These are phyloP conservation scores for Termitomyces sp. DNA, from an alignment of 768 basidiomycete species.

Conservation along the genomic window DNA sequence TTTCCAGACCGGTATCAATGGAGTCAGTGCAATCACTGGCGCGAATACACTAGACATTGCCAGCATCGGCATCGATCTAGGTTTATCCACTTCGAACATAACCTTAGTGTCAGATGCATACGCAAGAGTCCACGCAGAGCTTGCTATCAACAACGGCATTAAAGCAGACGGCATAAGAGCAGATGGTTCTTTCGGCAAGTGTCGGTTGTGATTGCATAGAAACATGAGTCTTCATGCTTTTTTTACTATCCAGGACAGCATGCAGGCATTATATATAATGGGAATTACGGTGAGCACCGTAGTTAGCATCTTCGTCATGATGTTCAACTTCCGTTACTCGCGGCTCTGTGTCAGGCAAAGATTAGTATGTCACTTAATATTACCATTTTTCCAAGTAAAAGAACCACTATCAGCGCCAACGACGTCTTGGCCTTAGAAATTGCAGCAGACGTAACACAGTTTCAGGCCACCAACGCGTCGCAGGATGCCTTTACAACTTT, in stretches of 20 bases:
- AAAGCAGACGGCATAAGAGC: conserved; percentile 59
- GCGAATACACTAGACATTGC: conserved; percentile 67
- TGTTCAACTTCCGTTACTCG: background rate
- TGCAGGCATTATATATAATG: conserved; percentile 63
- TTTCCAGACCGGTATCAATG: conserved; percentile 24
- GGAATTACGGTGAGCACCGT: conserved; percentile 53
- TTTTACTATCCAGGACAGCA: conserved; percentile 43
- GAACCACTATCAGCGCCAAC: conserved; percentile 40
- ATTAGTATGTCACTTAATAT: conserved; percentile 29
- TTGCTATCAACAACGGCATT: conserved; percentile 42
- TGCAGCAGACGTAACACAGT: conserved; percentile 55
- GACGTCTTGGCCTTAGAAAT: conserved; percentile 63
- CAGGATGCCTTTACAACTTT: conserved; percentile 50
- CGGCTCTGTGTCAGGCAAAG: conserved; percentile 29
- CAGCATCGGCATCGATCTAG: conserved; percentile 55
- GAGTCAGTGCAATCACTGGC: conserved; percentile 50
- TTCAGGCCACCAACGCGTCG: conserved; percentile 39
- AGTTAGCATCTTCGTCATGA: background rate
- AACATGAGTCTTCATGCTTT: background rate
- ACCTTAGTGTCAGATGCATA: conserved; percentile 49
- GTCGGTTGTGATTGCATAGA: background rate
- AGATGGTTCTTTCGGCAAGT: conserved; percentile 46
- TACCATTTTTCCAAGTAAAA: background rate
- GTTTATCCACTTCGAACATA: conserved; percentile 35
- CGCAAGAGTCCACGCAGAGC: conserved; percentile 45